phyloP scores from a whole-genome alignment of 2,329 filamentous ascomycete species.

The Fusarium chlamydosporum region DNA sequence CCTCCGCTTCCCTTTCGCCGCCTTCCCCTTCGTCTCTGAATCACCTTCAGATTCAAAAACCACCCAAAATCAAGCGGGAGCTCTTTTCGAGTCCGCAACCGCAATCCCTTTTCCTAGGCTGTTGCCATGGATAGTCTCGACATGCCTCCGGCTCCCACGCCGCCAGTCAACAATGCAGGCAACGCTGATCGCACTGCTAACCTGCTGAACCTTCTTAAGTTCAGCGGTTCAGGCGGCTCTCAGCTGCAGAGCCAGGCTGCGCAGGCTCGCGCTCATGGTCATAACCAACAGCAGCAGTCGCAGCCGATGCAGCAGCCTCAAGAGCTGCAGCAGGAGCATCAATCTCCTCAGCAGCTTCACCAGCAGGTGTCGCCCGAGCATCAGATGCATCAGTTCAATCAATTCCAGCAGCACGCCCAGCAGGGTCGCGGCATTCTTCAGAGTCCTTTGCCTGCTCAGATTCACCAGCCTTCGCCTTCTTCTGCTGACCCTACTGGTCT shows the following conservation, averaged over 20 bases:
- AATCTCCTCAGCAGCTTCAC: slow-evolving; percentile 43
- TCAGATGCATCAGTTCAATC: slow-evolving; percentile 50
- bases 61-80: slow-evolving; percentile 31
- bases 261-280: slow-evolving; percentile 41
- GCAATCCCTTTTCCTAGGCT: slow-evolving; percentile 39
- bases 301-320: slow-evolving; percentile 41
- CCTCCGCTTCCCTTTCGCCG: slow-evolving; percentile 46
- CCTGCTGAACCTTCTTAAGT: slow-evolving; percentile 73
- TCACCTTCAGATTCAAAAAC: slow-evolving; percentile 22
- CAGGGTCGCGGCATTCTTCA: slow-evolving; percentile 44
- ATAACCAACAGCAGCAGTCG: slow-evolving; percentile 29
- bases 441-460: slow-evolving; percentile 55
- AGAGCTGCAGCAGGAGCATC: slow-evolving; percentile 37
- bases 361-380: slow-evolving; percentile 47
- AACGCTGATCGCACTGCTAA: slow-evolving; percentile 66
- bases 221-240: slow-evolving; percentile 59
- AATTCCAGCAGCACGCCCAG: slow-evolving; percentile 49
- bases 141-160: slow-evolving; percentile 67
- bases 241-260: slow-evolving; percentile 56
- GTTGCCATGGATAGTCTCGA: slow-evolving; percentile 55
- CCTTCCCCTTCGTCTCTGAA: slow-evolving; percentile 29
- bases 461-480: slow-evolving; percentile 70
- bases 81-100: slow-evolving; percentile 47
- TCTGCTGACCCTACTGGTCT: slow-evolving; percentile 70
- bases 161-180: slow-evolving; percentile 59